phyloP scores from a whole-genome alignment of 768 basidiomycete genomes.

The Russula dissimulans region DNA sequence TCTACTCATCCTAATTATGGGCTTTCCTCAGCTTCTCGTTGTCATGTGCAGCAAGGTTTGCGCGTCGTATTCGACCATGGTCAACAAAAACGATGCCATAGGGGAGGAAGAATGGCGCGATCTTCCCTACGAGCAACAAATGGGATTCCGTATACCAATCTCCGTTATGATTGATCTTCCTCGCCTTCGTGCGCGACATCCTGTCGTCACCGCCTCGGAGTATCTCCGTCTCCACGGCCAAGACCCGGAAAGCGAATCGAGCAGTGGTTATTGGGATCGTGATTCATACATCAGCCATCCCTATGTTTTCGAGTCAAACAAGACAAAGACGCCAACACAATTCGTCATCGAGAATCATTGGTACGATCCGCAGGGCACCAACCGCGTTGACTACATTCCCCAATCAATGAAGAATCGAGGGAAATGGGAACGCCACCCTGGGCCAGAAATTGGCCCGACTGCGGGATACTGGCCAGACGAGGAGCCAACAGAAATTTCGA shows the following conservation, averaged over 20 bases:
- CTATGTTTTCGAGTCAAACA: slow-evolving; percentile 22
- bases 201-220: slow-evolving; percentile 35
- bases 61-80: slow-evolving; percentile 34
- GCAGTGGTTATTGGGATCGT: slow-evolving; percentile 32
- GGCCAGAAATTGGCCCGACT: slow-evolving; percentile 13
- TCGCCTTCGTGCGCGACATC: slow-evolving; percentile 29
- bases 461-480: neutral
- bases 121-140: slow-evolving; percentile 29
- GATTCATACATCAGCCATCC: slow-evolving; percentile 27
- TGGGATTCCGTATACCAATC: slow-evolving; percentile 31
- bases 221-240: slow-evolving; percentile 35
- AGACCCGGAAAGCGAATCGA: slow-evolving; percentile 28
- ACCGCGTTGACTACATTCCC: slow-evolving; percentile 33
- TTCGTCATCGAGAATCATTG: slow-evolving; percentile 31
- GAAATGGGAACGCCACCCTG: slow-evolving; percentile 22
- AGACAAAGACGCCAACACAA: slow-evolving; percentile 22
- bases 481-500: neutral
- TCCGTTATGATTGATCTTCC: slow-evolving; percentile 36
- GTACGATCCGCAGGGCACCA: slow-evolving; percentile 31
- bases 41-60: slow-evolving; percentile 26
- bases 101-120: slow-evolving; percentile 35
- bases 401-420: slow-evolving; percentile 27
- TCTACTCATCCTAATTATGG: neutral
- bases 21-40: neutral
- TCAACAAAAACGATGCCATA: slow-evolving; percentile 38